Percentiles rank a stretch among this genome's conserved stretches.
Evolutionary conservation across 768 basidiomycete species (phyloP).

Genomic region (Kwoniella heveanensis): DNA sequence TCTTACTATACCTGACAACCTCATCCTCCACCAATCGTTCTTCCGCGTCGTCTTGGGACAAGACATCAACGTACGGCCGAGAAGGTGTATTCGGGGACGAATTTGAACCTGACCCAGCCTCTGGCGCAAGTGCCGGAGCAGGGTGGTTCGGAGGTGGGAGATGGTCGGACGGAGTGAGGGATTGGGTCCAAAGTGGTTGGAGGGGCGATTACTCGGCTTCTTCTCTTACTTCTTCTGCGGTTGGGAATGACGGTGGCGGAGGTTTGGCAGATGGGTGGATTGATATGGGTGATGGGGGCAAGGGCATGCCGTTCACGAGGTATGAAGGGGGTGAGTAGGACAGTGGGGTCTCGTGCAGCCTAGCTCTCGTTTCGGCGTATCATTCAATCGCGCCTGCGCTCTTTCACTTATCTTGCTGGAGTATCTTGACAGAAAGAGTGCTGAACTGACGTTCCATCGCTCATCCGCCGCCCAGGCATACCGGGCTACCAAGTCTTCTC

Average conservation of each 20-base stretch:
- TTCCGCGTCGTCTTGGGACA: neutral
- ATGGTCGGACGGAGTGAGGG: slow-evolving; percentile 6
- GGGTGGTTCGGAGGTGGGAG: neutral
- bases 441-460: no score
- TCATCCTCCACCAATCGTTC: neutral
- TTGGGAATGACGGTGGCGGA: neutral
- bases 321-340: slow-evolving; percentile 45
- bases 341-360: no score
- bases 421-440: no score
- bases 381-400: no score
- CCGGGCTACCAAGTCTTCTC: slow-evolving; percentile 40
- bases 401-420: no score
- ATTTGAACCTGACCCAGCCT: neutral
- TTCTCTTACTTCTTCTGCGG: no score
- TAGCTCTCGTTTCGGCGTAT: no score
- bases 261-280: slow-evolving; percentile 29
- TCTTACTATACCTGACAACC: neutral
- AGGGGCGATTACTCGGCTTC: neutral
- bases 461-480: slow-evolving; percentile 14
- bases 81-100: neutral
- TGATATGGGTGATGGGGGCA: slow-evolving; percentile 26
- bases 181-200: slow-evolving; percentile 9
- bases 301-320: slow-evolving; percentile 18
- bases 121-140: neutral
- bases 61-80: neutral